These are phyloP conservation scores for Leccinum subspadiceum DNA, from an alignment of 1,284 basidiomycete species.

Conservation along the genomic window DNA sequence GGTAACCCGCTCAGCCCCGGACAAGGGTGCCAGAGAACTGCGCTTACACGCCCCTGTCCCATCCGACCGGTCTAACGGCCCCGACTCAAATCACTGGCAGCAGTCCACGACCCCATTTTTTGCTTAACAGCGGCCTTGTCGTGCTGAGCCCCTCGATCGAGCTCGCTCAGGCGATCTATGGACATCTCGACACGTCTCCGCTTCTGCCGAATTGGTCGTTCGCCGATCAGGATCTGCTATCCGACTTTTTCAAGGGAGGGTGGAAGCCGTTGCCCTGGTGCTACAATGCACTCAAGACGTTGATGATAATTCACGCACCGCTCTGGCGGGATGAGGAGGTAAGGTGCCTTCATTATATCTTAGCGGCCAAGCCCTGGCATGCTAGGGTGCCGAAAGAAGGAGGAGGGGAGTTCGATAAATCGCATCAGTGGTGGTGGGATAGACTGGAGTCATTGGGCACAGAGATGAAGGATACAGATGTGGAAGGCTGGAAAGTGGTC, in stretches of 20 bases:
- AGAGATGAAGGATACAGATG: constrained; percentile 46
- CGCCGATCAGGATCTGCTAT: constrained; percentile 91
- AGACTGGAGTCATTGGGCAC: constrained; percentile 51
- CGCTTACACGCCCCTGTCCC: constrained; percentile 66
- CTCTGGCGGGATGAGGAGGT: constrained; percentile 81
- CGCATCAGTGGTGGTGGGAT: constrained; percentile 79
- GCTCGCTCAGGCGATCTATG: constrained; percentile 51
- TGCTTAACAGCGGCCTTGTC: constrained; percentile 89
- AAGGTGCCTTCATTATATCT: constrained; percentile 72
- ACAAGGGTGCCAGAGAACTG: constrained; percentile 87
- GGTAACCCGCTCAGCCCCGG: constrained; percentile 7
- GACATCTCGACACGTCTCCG: constrained; percentile 68
- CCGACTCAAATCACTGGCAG: constrained; percentile 46
- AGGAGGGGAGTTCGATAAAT: constrained; percentile 44
- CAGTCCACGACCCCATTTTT: constrained; percentile 70
- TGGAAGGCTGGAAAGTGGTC: constrained; percentile 52
- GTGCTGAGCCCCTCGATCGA: constrained; percentile 75
- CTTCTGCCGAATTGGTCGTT: constrained; percentile 75
- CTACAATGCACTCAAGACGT: constrained; percentile 85
- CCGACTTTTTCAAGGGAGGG: constrained; percentile 74
- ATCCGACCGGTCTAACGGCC: constrained; percentile 48
- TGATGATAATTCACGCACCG: constrained; percentile 63
- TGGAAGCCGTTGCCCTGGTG: constrained; percentile 77
- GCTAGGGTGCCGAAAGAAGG: constrained; percentile 37
- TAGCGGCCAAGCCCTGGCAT: constrained; percentile 78